Base-by-base conservation (phyloP, 331 rosid species). In the Telfairia occidentalis region DNA sequence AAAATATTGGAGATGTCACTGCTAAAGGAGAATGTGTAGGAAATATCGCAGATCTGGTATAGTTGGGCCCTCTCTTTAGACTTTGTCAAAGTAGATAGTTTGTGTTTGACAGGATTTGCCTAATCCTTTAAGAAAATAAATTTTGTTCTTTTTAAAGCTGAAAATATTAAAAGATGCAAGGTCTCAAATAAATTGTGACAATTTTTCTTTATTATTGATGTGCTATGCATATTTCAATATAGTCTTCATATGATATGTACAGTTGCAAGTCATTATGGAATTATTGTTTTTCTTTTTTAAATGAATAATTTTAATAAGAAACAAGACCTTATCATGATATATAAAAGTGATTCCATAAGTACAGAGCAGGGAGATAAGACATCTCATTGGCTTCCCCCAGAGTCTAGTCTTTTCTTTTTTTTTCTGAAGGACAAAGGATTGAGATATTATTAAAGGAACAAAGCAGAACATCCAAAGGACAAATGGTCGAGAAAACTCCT, bases 11-110 rank as follows among this genome's bases (percentile, higher is more conserved):
- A 63, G 99, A 95, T 83, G 97, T 95, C 83, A 95, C 99, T 40
- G 99, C 99, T 52, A 95, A 95, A 81, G 99, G 99, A 78, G 99
- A 95, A 84, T 95, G 97, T 79, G 96, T 95, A 59, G 96, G 99
- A 63, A 95, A 95, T 83, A 84, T 95, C 79, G 99, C 99, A 2
- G 99, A 95, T 84, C 85, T 95, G 89, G 99, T 95, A 92, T 78
- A 83, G 81, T 84, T 81, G 57, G 9, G 21, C 42, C 50, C 30
- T 71, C 42, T 49, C 54, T 18, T 40, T 40, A 24, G 19, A 57
- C 29, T 2, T 26, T 26, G 54, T 19, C 46, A 23, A 53, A 34
- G 38, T 23, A 52, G 66, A 54, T 74, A 49, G 60, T 48, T 46
- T 48, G 15, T 49, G 60, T 16, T 28, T 3, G 38, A 28, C 43